phyloP scores from a whole-genome alignment of 768 basidiomycete species.

The Russula brevipes region DNA sequence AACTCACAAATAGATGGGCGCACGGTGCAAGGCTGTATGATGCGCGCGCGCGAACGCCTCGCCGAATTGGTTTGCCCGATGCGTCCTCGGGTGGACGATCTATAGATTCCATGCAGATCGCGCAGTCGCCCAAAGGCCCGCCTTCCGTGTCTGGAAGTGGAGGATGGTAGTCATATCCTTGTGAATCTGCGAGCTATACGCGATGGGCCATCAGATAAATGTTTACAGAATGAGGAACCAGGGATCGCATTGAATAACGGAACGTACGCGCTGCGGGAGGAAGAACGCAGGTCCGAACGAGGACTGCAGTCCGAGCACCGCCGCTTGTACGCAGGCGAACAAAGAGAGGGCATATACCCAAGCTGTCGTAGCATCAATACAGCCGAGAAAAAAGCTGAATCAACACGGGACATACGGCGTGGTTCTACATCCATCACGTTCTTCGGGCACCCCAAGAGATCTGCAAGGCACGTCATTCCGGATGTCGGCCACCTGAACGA shows the following conservation, averaged over 20 bases:
- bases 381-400: not conserved
- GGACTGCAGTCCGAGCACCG: slow-evolving; percentile 66
- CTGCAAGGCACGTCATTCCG: slow-evolving; percentile 37
- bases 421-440: slow-evolving; percentile 83
- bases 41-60: slow-evolving; percentile 3
- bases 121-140: slow-evolving; percentile 77
- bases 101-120: slow-evolving; percentile 92
- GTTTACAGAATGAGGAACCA: not conserved
- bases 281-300: slow-evolving; percentile 78
- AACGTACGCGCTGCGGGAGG: slow-evolving; percentile 35
- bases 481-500: slow-evolving; percentile 1
- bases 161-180: slow-evolving; percentile 84
- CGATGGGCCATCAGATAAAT: not conserved
- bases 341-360: slow-evolving; percentile 60
- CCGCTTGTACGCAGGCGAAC: slow-evolving; percentile 59
- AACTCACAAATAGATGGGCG: slow-evolving; percentile 79
- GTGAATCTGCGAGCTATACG: slow-evolving; percentile 50
- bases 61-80: slow-evolving; percentile 30
- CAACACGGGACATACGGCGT: slow-evolving; percentile 41
- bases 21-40: slow-evolving; percentile 85
- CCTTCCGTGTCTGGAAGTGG: slow-evolving; percentile 68
- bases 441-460: slow-evolving; percentile 76
- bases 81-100: slow-evolving; percentile 31
- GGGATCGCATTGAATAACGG: not conserved
- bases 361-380: slow-evolving; percentile 34